These are phyloP conservation scores for Helotiales sp. DNA, from an alignment of 2,329 filamentous ascomycete species.

Conservation along the genomic window DNA sequence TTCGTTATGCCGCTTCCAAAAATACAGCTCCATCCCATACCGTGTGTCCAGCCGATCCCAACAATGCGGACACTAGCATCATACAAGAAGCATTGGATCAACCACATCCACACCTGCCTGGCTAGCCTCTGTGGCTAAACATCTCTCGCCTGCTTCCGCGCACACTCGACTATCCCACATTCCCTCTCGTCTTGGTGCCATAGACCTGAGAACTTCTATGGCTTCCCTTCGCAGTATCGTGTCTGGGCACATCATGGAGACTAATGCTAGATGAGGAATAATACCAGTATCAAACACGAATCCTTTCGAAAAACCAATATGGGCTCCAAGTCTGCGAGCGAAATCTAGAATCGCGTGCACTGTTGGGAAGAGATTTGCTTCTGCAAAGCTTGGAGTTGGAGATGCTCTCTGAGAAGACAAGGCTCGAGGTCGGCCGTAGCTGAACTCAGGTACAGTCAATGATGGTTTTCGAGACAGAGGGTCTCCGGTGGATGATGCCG, in stretches of 20 bases:
- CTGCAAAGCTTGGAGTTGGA: not conserved
- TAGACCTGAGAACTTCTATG: slow-evolving; percentile 21
- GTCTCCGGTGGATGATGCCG: not conserved
- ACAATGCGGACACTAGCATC: not conserved
- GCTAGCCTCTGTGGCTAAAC: not conserved
- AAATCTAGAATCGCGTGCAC: slow-evolving; percentile 15
- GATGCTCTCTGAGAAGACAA: slow-evolving; percentile 11
- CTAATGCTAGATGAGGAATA: slow-evolving; percentile 18
- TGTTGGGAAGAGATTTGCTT: slow-evolving; percentile 4
- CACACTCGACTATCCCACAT: slow-evolving; percentile 25
- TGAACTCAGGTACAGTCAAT: slow-evolving; percentile 3
- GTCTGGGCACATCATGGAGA: slow-evolving; percentile 22
- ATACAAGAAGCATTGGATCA: slow-evolving; percentile 1
- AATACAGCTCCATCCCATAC: not conserved
- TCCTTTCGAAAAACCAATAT: slow-evolving; percentile 11
- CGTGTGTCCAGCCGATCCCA: not conserved
- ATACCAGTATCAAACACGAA: slow-evolving; percentile 29
- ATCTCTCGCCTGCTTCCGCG: slow-evolving; percentile 13
- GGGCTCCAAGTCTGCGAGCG: slow-evolving; percentile 1
- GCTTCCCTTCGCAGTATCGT: slow-evolving; percentile 16
- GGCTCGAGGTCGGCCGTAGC: not conserved
- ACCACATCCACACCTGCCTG: not conserved
- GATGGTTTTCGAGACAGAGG: not conserved
- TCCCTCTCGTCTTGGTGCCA: slow-evolving; percentile 24
- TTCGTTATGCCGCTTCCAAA: not conserved